These are phyloP conservation scores for Aspergillus ustus DNA, from an alignment of 2,329 filamentous ascomycete species.

Conservation along the genomic window DNA sequence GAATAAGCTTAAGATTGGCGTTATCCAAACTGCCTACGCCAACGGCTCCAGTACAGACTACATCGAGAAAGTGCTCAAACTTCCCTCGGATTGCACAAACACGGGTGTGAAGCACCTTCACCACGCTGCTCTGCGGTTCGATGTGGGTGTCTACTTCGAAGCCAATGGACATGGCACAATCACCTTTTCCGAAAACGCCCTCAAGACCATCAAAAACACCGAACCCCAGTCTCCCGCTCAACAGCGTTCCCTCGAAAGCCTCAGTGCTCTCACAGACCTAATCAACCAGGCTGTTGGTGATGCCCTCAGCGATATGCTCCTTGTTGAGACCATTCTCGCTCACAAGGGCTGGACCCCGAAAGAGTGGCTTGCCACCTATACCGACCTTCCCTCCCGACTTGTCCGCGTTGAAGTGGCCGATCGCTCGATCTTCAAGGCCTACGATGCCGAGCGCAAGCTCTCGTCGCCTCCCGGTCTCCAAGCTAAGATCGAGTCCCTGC, in stretches of 20 bases:
- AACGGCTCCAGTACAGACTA: conserved; percentile 95
- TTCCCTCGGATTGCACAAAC: conserved; percentile 89
- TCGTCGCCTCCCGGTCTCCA: conserved; percentile 80
- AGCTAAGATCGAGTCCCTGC: conserved; percentile 81
- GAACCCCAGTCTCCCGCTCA: conserved; percentile 90
- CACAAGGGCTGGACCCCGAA: conserved; percentile 90
- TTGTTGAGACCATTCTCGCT: conserved; percentile 93
- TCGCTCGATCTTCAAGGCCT: conserved; percentile 87
- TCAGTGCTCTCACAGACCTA: conserved; percentile 81
- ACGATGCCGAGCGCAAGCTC: conserved; percentile 88
- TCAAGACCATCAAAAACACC: conserved; percentile 76
- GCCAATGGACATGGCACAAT: conserved; percentile 98
- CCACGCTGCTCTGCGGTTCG: conserved; percentile 92
- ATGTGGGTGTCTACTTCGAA: conserved; percentile 97
- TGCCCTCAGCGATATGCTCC: conserved; percentile 90
- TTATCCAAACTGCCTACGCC: conserved; percentile 96
- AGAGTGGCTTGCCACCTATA: conserved; percentile 93
- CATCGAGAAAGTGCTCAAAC: conserved; percentile 81
- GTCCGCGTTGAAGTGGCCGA: conserved; percentile 88
- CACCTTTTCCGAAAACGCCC: conserved; percentile 84
- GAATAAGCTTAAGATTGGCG: conserved; percentile 83
- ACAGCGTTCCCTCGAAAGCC: conserved; percentile 82
- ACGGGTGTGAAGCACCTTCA: conserved; percentile 98
- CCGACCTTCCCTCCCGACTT: conserved; percentile 92
- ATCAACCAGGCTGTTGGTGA: conserved; percentile 99